Evolutionary conservation across 495 filamentous ascomycete species (phyloP).

Genomic region (Penicillium arizonense): DNA sequence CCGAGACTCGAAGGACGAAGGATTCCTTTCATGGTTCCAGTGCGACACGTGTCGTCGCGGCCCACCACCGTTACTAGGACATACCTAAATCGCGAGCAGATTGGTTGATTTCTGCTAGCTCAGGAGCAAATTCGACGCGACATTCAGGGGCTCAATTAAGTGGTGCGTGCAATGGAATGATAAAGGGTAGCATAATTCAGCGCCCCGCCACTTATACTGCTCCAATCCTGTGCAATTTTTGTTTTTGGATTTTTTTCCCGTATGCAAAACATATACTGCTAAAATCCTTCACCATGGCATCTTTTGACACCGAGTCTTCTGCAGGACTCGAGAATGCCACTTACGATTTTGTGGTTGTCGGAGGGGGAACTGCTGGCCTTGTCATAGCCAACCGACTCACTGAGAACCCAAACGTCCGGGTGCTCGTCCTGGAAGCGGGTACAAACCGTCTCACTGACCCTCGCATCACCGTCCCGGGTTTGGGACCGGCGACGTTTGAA

Average conservation of each 20-base stretch:
- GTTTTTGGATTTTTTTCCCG: background rate
- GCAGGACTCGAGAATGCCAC: background rate
- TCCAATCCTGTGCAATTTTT: background rate
- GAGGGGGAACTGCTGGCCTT: slow-evolving; percentile 48
- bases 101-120: background rate
- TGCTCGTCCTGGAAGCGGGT: slow-evolving; percentile 57
- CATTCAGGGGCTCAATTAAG: background rate
- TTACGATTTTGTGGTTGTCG: slow-evolving; percentile 19
- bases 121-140: background rate
- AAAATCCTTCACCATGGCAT: background rate
- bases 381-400: slow-evolving; percentile 49
- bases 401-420: slow-evolving; percentile 35
- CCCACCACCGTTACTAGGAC: background rate
- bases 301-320: slow-evolving; percentile 10
- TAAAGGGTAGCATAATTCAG: background rate
- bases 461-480: slow-evolving; percentile 39
- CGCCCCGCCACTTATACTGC: too few species aligned
- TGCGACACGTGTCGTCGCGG: background rate
- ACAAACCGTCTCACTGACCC: slow-evolving; percentile 41
- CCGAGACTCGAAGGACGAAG: background rate
- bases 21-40: background rate
- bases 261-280: background rate
- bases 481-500: slow-evolving; percentile 34
- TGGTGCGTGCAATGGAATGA: background rate
- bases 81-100: background rate